Conservation (phyloP, 208 protist genomes). For the Herpetomonas tarakana region DNA sequence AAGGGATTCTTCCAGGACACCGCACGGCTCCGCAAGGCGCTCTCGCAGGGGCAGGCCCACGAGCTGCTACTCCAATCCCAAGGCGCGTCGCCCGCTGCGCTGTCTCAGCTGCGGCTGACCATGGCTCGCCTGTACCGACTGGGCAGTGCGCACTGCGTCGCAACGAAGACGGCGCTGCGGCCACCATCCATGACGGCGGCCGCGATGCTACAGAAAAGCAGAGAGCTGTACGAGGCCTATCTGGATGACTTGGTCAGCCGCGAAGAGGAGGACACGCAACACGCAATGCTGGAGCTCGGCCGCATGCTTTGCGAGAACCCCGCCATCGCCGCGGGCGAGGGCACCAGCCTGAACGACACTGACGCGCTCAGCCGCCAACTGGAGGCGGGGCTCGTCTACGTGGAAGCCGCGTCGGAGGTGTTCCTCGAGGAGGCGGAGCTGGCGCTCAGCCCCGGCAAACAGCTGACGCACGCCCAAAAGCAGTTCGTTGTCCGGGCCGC, state of each 20-base stretch:
- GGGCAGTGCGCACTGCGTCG: slow-evolving; percentile 28
- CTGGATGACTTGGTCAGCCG: slow-evolving; percentile 46
- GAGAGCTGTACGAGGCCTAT: slow-evolving; percentile 55
- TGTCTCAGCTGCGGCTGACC: slow-evolving; percentile 32
- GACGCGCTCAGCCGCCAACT: slow-evolving; percentile 1
- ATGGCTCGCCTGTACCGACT: slow-evolving; percentile 61
- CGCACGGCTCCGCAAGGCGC: slow-evolving; percentile 32
- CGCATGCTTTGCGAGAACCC: slow-evolving; percentile 28
- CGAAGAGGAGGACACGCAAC: slow-evolving; percentile 48
- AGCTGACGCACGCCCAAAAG: not conserved
- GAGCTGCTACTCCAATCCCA: slow-evolving; percentile 36
- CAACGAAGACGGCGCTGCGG: not conserved
- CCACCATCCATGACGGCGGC: no score
- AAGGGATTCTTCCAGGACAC: slow-evolving; percentile 38
- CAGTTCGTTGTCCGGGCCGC: slow-evolving; percentile 30
- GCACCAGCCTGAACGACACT: slow-evolving; percentile 11
- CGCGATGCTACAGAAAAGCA: slow-evolving; percentile 17
- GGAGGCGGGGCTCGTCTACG: slow-evolving; percentile 47
- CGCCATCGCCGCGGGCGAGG: slow-evolving; percentile 10
- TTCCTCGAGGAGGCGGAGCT: slow-evolving; percentile 56
- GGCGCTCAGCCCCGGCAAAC: slow-evolving; percentile 3
- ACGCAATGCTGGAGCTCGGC: slow-evolving; percentile 65
- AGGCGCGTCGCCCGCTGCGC: slow-evolving; percentile 16
- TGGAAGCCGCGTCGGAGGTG: slow-evolving; percentile 54
- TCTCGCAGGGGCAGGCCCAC: slow-evolving; percentile 49